A percentile compares a stretch with the other conserved stretches of the same genome.
phyloP scores from a whole-genome alignment of 306 rosid species.

The Pterocarpus macrocarpus region DNA sequence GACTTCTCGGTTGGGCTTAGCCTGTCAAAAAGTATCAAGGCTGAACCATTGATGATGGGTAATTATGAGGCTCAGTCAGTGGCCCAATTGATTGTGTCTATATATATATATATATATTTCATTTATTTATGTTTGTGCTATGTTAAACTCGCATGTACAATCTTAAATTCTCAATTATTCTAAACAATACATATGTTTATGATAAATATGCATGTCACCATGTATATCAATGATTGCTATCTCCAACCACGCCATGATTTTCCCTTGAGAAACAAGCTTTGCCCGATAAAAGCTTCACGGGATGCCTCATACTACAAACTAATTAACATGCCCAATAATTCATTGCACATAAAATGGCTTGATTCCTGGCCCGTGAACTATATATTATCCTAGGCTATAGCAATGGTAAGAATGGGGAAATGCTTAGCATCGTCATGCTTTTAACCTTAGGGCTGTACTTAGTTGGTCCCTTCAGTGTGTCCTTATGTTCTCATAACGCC shows the following conservation, averaged over 20 bases:
- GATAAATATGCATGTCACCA: not conserved
- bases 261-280: conserved; percentile 46
- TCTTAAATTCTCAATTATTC: conserved; percentile 1
- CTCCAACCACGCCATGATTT: conserved; percentile 15
- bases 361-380: not conserved
- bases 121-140: too few species aligned
- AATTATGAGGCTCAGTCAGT: not conserved
- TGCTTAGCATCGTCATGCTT: too few species aligned
- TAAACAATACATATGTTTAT: not conserved
- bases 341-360: not conserved
- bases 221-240: conserved; percentile 29
- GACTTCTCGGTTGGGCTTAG: not conserved
- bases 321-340: conserved; percentile 5
- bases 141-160: too few species aligned
- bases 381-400: not conserved
- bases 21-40: not conserved
- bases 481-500: too few species aligned
- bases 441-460: too few species aligned
- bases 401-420: too few species aligned
- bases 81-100: not conserved
- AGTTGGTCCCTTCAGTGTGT: too few species aligned
- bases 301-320: conserved; percentile 10
- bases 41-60: not conserved
- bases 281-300: conserved; percentile 14
- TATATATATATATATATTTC: too few species aligned